Conservation (phyloP, 352 stramenopile genomes). For the Aphanomyces stellatus region DNA sequence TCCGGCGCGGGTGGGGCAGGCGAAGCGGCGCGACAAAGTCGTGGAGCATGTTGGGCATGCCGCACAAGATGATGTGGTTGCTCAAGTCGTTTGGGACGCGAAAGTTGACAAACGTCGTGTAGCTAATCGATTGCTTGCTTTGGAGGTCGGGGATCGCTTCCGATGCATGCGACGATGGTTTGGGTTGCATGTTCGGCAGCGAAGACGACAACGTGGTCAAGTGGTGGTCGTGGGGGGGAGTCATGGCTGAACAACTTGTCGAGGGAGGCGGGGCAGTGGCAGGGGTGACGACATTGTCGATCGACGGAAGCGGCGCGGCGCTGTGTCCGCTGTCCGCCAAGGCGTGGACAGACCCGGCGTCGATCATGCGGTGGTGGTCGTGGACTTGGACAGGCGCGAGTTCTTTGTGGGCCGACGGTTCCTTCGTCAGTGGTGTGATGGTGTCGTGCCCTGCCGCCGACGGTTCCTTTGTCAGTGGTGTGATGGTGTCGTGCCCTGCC, state of each 20-base stretch:
- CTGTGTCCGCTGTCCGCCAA: too few relatives aligned
- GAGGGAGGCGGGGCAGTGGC: too few relatives aligned
- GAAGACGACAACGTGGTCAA: too few relatives aligned
- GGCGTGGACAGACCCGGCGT: too few relatives aligned
- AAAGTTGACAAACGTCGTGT: not conserved
- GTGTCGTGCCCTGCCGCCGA: conserved; percentile 45
- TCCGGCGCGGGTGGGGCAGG: not conserved
- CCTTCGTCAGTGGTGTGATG: conserved; percentile 6
- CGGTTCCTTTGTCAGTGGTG: conserved; percentile 22
- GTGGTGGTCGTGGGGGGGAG: too few relatives aligned
- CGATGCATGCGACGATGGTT: too few relatives aligned
- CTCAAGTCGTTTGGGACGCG: conserved; percentile 25
- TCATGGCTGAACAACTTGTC: too few relatives aligned
- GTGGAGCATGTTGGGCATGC: conserved; percentile 45
- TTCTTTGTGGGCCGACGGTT: conserved; percentile 25
- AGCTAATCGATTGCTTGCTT: not conserved
- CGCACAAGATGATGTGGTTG: conserved; percentile 60
- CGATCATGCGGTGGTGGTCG: not conserved
- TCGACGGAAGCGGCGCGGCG: too few relatives aligned
- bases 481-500: conserved; percentile 34
- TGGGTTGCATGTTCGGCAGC: too few relatives aligned
- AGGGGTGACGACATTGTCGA: too few relatives aligned
- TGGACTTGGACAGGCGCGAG: not conserved
- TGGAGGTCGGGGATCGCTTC: not conserved
- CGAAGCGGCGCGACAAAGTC: conserved; percentile 45